Base-by-base conservation (phyloP, 2,329 filamentous ascomycete species). In the Xylariaceae sp. region DNA sequence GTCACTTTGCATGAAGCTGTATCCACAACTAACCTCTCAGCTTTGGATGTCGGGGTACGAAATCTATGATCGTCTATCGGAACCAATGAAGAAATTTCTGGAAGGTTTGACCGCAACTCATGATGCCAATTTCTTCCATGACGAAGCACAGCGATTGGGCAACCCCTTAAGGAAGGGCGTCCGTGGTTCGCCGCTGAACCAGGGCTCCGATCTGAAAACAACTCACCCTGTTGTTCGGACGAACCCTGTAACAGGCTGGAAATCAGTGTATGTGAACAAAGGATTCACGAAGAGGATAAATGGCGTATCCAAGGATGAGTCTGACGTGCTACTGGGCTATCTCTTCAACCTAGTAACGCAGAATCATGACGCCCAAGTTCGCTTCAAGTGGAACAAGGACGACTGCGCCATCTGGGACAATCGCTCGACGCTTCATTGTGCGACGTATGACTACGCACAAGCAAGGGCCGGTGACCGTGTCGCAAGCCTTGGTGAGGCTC, bases 371-470 rank as follows among this genome's bases (percentile, higher is more conserved):
- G 64, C 71, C 0, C 76, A 79, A 52, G 74, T 79, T 8, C 65
- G 76, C 3, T 78, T 72, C 52, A 65, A 66, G 39, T 78, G 74
- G 74, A 64, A 61, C 39, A 63, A 69, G 53, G 75, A 77, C 42
- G 73, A 78, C 50, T 54, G 73, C 4, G 75, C 79, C 2, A 81
- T 85, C 48, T 86, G 82, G 82, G 81, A 86, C 54, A 85, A 85
- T 52, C 62, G 71, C 38, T 70, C 62, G 22, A 72, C 64, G n/a
- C 66, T 64, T 49, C 69, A 73, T 45, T 68, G 72, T 29, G 79
- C 78, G 0, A 84, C 78, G 0, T 81, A 76, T 47, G 82, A 85
- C 49, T 84, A 83, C 11, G 65, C 67, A 22, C 71, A 66, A 9
- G 61, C 65, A 19, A 59, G 75, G 46, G 59, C 62, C 49, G 65